These are phyloP conservation scores for Phialophora chinensis DNA, from an alignment of 2,329 filamentous ascomycete genomes.

Conservation along the genomic window DNA sequence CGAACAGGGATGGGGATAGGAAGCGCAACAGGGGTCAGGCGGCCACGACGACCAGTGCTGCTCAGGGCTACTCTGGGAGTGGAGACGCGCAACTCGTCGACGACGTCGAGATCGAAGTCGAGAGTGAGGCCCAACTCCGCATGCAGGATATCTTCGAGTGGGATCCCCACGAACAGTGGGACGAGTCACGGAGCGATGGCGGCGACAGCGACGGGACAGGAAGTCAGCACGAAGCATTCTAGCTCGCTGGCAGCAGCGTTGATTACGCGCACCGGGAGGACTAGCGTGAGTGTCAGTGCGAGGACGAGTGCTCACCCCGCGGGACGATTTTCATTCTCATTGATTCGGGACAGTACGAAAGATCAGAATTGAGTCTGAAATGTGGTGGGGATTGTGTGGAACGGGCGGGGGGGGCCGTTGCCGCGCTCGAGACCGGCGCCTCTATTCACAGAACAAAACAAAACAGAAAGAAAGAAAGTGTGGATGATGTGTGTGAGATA, in stretches of 20 bases:
- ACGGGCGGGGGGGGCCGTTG: too few relatives aligned
- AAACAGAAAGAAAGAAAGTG: not conserved
- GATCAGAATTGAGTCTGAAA: too few relatives aligned
- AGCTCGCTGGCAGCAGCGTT: not conserved
- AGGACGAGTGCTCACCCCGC: not conserved
- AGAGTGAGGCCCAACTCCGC: slow-evolving; percentile 25
- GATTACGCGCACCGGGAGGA: not conserved
- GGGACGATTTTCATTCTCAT: too few relatives aligned
- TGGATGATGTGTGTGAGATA: not conserved
- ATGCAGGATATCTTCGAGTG: slow-evolving; percentile 35
- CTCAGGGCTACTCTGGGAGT: too few relatives aligned
- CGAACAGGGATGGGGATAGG: not conserved
- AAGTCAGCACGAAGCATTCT: slow-evolving; percentile 29
- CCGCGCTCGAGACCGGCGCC: not conserved
- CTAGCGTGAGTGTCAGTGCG: too few relatives aligned
- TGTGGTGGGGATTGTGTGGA: not conserved
- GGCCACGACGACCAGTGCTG: too few relatives aligned
- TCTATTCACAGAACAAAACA: not conserved
- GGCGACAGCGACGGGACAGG: slow-evolving; percentile 22
- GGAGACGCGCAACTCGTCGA: not conserved
- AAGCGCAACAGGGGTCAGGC: not conserved
- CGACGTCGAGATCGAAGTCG: slow-evolving; percentile 6
- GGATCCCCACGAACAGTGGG: slow-evolving; percentile 30
- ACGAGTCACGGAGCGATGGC: slow-evolving; percentile 19
- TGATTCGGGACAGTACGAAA: too few relatives aligned